Evolutionary conservation across 2,329 filamentous ascomycete species (phyloP).

Genomic region (Phaeosphaeriaceae sp.): DNA sequence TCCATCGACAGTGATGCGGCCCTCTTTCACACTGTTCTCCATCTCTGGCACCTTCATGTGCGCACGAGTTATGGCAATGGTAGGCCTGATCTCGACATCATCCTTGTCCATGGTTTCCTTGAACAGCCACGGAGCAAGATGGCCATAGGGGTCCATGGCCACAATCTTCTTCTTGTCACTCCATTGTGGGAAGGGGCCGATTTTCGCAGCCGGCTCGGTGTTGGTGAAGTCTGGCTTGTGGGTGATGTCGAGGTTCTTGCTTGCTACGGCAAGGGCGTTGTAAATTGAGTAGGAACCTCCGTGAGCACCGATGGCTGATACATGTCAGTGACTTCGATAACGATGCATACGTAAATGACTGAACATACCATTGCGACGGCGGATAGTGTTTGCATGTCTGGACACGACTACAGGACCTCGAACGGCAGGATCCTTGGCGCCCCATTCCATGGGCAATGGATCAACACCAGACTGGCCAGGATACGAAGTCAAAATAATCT

Average conservation of each 20-base stretch:
- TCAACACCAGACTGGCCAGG: constrained; percentile 94
- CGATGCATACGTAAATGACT: background rate
- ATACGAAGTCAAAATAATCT: constrained; percentile 81
- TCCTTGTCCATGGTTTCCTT: constrained; percentile 79
- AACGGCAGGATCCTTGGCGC: constrained; percentile 73
- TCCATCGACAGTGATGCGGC: constrained; percentile 79
- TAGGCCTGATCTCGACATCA: constrained; percentile 84
- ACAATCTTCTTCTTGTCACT: constrained; percentile 91
- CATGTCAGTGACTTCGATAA: constrained; percentile 15
- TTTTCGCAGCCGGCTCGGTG: constrained; percentile 87
- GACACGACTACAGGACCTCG: constrained; percentile 91
- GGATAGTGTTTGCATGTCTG: constrained; percentile 75
- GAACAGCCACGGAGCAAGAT: constrained; percentile 84
- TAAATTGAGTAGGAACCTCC: constrained; percentile 97
- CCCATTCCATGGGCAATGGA: constrained; percentile 89
- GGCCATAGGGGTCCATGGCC: constrained; percentile 94
- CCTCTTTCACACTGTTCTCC: constrained; percentile 82
- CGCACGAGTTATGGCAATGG: constrained; percentile 88
- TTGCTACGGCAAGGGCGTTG: constrained; percentile 89
- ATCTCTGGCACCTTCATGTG: constrained; percentile 98
- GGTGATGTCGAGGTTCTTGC: constrained; percentile 83
- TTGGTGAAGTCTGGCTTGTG: constrained; percentile 83
- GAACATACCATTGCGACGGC: constrained; percentile 75
- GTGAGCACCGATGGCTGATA: constrained; percentile 68
- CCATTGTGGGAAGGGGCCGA: constrained; percentile 92